phyloP scores from a whole-genome alignment of 73 alveolate genomes.

The Paramecium primaurelia region DNA sequence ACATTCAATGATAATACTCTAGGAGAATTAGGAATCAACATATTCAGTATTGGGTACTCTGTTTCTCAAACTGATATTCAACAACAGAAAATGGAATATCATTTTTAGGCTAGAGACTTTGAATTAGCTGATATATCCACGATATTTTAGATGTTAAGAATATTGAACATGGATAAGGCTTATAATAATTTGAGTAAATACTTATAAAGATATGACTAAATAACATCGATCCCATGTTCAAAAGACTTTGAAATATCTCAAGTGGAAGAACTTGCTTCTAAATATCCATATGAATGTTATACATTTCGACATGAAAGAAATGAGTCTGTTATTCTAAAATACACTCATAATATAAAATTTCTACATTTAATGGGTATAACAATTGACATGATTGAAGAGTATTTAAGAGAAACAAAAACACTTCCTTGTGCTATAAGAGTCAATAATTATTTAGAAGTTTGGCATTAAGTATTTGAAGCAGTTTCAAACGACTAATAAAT shows the following conservation, averaged over 20 bases:
- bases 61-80: not conserved
- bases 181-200: not conserved
- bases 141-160: not conserved
- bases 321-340: not conserved
- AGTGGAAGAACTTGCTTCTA: not conserved
- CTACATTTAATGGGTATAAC: constrained; percentile 1
- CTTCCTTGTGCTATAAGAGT: constrained; percentile 38
- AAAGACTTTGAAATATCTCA: not conserved
- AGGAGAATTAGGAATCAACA: constrained; percentile 17
- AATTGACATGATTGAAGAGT: not conserved
- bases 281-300: constrained; percentile 43
- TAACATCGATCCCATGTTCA: not conserved
- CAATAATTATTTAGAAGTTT: not conserved
- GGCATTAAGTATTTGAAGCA: constrained; percentile 27
- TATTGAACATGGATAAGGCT: not conserved
- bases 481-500: not conserved
- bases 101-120: constrained; percentile 8
- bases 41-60: constrained; percentile 9
- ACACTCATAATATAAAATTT: not conserved
- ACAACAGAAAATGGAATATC: not conserved
- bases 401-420: not conserved
- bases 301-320: not conserved
- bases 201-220: not conserved
- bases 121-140: not conserved
- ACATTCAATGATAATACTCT: constrained; percentile 2